These are phyloP conservation scores for Pichiaceae sp. DNA, from an alignment of 1,139 yeast species.

Conservation along the genomic window DNA sequence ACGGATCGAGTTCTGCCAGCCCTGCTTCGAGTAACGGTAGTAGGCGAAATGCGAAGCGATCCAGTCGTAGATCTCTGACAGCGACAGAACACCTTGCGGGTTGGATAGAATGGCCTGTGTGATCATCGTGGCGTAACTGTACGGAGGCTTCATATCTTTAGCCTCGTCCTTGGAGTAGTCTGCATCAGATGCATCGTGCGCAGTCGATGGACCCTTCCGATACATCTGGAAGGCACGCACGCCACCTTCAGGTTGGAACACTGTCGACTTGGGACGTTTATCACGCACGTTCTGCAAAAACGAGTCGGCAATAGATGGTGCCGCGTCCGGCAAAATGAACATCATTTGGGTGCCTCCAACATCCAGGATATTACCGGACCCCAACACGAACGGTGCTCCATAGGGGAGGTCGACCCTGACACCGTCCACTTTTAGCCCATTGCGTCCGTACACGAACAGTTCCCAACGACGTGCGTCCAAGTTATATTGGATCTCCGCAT, in stretches of 20 bases:
- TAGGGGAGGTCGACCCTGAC: slow-evolving; percentile 43
- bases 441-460: slow-evolving; percentile 72
- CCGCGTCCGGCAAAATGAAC: slow-evolving; percentile 90
- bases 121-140: slow-evolving; percentile 95
- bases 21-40: slow-evolving; percentile 87
- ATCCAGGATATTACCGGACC: slow-evolving; percentile 83
- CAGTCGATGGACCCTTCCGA: slow-evolving; percentile 24
- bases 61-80: slow-evolving; percentile 90
- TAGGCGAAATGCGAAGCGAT: slow-evolving; percentile 82
- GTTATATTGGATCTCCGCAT: slow-evolving; percentile 78
- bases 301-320: slow-evolving; percentile 54
- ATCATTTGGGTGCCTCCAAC: slow-evolving; percentile 98
- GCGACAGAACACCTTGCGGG: slow-evolving; percentile 77
- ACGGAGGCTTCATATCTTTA: slow-evolving; percentile 92
- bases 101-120: slow-evolving; percentile 92
- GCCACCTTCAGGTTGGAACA: slow-evolving; percentile 10
- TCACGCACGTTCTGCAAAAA: slow-evolving; percentile 34
- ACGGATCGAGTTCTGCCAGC: slow-evolving; percentile 62
- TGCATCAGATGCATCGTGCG: slow-evolving; percentile 32
- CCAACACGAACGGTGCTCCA: slow-evolving; percentile 38
- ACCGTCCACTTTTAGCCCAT: slow-evolving; percentile 87
- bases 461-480: slow-evolving; percentile 78
- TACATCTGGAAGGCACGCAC: slow-evolving; percentile 47
- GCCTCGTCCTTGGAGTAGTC: slow-evolving; percentile 85
- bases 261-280: slow-evolving; percentile 18